Base-by-base conservation (phyloP, 345 rosid genomes). In the Aegle marmelos region DNA sequence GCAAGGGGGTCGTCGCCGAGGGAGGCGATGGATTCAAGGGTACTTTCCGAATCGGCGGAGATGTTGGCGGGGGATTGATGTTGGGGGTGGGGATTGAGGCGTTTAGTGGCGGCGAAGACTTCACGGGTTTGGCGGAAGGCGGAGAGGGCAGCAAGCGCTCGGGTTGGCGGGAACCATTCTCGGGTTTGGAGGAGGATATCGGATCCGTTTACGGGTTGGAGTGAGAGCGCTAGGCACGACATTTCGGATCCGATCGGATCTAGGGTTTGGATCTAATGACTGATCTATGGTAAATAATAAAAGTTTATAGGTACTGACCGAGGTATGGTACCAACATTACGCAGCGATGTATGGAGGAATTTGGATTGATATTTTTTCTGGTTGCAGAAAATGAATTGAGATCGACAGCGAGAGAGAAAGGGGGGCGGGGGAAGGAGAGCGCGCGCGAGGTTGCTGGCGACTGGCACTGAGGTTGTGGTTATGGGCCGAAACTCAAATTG, bases 1-100 rank as follows among this genome's bases (percentile, higher is more conserved):
- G 97, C 95, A 5, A 96, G 93, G 2, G 98, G 99, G 70, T 96
- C 99, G 61, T 96, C 99, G 9, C 99, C 99, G 62, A 93, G 88
- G 27, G 92, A 89, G 53, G 91, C 87, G 76, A 90, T 86, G 76
- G 86, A 79, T 5, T 86, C 85, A 60, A 78, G 53, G 7, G 84
- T 31, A 30, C 83, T 72, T 16, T 77, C 83, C 19, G 73, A 77
- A 72, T 85, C 82, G 68, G 88, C 39, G 57, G 86, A 48, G 79
- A 45, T 65, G 75, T 16, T 65, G 84, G 78, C 22, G 9, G 85
- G 75, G 16, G 48, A n/a, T 74, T 82, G 82, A 36, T 37, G 70
- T 13, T 36, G 66, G 33, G 25, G 57, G 2, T 68, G 75, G 7
- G 77, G 74, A 48, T 71, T 80, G 13, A 78, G 86, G 77, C 72